Conservation (phyloP, 148 eudicot genomes). For the Amaranthus cruentus region DNA sequence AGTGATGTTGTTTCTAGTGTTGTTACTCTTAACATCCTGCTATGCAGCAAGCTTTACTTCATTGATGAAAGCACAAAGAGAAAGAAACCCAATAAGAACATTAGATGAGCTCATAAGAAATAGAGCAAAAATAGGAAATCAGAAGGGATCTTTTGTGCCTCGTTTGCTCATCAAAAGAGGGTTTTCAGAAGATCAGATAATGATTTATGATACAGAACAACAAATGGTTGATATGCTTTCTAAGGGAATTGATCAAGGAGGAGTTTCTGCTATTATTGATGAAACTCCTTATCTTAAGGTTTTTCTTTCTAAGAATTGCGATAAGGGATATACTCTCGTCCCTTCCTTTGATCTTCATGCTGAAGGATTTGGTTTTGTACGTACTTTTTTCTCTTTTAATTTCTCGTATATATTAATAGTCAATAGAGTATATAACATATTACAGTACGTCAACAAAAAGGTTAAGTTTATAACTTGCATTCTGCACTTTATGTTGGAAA, state of each 20-base stretch:
- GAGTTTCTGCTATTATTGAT: constrained; percentile 20
- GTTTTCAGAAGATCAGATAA: constrained; percentile 12
- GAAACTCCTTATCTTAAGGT: constrained; percentile 22
- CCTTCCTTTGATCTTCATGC: constrained; percentile 24
- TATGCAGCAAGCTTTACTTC: constrained; percentile 22
- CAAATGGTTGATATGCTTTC: constrained; percentile 19
- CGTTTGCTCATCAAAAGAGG: constrained; percentile 18
- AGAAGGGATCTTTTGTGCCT: constrained; percentile 19
- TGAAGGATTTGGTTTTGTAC: constrained; percentile 23
- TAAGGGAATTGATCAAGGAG: constrained; percentile 15
- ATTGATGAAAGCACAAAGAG: constrained; percentile 9
- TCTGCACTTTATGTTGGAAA: too few species aligned
- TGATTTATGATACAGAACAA: constrained; percentile 13
- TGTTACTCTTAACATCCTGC: constrained; percentile 17
- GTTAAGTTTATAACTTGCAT: too few species aligned
- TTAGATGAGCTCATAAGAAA: constrained; percentile 17
- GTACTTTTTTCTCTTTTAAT: background rate
- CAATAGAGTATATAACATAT: too few species aligned
- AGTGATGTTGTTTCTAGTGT: constrained; percentile 21
- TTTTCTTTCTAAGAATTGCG: constrained; percentile 20
- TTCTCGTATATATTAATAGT: background rate
- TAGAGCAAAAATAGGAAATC: constrained; percentile 16
- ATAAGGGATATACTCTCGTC: constrained; percentile 19
- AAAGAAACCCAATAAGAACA: constrained; percentile 12
- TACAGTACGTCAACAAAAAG: too few species aligned